Evolutionary conservation across 306 rosid genomes (phyloP).

Genomic region (Carpinus viminea): DNA sequence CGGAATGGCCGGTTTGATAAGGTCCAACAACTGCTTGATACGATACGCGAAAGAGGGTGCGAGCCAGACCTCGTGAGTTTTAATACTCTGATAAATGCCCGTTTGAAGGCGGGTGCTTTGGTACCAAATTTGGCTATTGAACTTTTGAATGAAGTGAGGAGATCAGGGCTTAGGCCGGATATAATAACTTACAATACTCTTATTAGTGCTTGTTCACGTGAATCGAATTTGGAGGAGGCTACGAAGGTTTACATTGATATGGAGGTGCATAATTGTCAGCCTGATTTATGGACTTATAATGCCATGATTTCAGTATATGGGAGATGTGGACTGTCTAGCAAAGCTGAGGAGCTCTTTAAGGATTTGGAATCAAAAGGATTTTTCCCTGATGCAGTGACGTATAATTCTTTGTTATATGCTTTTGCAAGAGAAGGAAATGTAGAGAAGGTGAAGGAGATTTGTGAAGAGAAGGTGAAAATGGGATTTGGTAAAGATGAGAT

Average conservation of each 20-base stretch:
- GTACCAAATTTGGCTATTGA: constrained; percentile 61
- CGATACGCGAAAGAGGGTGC: constrained; percentile 73
- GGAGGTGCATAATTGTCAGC: constrained; percentile 68
- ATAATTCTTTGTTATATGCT: constrained; percentile 81
- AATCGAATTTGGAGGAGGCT: constrained; percentile 82
- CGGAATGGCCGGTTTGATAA: constrained; percentile 63
- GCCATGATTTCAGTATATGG: constrained; percentile 95
- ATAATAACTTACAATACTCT: constrained; percentile 88
- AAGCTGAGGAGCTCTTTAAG: constrained; percentile 69
- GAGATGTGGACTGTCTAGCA: constrained; percentile 66
- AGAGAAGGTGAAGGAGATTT: constrained; percentile 60
- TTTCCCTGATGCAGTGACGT: constrained; percentile 88
- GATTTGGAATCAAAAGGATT: constrained; percentile 82
- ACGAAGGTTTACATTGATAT: constrained; percentile 56
- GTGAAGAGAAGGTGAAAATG: constrained; percentile 75
- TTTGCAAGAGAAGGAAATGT: constrained; percentile 77
- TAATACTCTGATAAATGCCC: constrained; percentile 84
- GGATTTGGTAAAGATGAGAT: constrained; percentile 94
- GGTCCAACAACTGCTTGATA: constrained; percentile 62
- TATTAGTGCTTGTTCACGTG: constrained; percentile 86
- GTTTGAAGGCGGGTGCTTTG: constrained; percentile 68
- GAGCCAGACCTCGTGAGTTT: constrained; percentile 90
- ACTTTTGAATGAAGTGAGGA: constrained; percentile 74
- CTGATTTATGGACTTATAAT: constrained; percentile 97
- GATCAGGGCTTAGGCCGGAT: constrained; percentile 76